Percentiles rank a stretch among this genome's conserved stretches.
Evolutionary conservation across 148 eudicot species (phyloP).

Genomic region (Nepenthes gracilis): DNA sequence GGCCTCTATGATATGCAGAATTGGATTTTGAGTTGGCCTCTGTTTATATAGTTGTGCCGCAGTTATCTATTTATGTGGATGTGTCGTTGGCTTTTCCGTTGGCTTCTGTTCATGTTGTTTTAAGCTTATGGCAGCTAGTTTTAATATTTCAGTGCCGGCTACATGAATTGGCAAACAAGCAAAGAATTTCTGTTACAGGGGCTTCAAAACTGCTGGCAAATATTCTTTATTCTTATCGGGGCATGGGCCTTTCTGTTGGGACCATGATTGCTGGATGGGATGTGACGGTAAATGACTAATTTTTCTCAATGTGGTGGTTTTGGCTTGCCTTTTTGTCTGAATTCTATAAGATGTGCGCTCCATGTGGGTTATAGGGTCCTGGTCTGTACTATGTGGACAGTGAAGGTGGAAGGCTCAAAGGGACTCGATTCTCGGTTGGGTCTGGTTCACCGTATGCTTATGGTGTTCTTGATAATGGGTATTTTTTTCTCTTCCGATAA

Average conservation of each 20-base stretch:
- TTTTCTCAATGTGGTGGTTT: background rate
- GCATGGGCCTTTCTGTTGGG: constrained; percentile 98
- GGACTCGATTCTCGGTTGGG: constrained; percentile 88
- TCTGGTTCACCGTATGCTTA: constrained; percentile 99
- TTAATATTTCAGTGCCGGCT: constrained; percentile 58
- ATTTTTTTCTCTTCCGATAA: constrained; percentile 6
- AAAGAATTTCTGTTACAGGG: constrained; percentile 94
- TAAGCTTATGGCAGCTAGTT: background rate
- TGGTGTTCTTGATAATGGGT: constrained; percentile 97
- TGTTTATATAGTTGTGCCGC: too few species aligned
- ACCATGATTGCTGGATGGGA: constrained; percentile 99
- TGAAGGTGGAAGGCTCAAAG: constrained; percentile 98
- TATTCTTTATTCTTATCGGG: constrained; percentile 81
- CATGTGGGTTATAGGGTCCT: constrained; percentile 59
- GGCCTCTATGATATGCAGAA: too few species aligned
- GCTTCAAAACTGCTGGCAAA: constrained; percentile 96
- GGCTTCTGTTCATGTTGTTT: too few species aligned
- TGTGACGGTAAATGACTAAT: constrained; percentile 52
- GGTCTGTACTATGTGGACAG: constrained; percentile 96
- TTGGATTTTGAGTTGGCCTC: too few species aligned
- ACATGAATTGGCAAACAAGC: constrained; percentile 92
- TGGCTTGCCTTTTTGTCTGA: background rate
- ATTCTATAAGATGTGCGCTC: background rate
- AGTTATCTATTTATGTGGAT: too few species aligned
- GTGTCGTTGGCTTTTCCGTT: too few species aligned